Evolutionary conservation across 768 basidiomycete species (phyloP), one percentile per base, ranked within the genome.

Genomic region (Mycena vulgaris): DNA sequence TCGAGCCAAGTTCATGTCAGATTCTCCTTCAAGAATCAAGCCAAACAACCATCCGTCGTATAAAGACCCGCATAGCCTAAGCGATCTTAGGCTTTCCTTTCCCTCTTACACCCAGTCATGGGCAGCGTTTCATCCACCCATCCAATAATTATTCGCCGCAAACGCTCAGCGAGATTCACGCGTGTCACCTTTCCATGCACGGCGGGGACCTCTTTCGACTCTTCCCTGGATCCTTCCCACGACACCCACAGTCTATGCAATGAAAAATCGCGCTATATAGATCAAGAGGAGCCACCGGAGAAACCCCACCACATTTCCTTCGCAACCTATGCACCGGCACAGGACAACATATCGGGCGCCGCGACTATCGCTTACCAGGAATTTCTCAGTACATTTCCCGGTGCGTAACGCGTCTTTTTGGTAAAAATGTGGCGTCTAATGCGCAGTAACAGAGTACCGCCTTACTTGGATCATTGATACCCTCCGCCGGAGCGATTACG

Each of bases 391-490:
- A 56, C 52, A 23, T 78, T 73, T 53, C 77, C 77, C 23, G 75
- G 77, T 76, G 57, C 31, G 75, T 63, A 17, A 33, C 37, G 9
- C 6, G 16, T 19, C 56, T 47, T 51, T 14, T 35, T 30, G 17
- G 28, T 52, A n/a, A 4, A 14, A 27, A 55, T n/a, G 53, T 37
- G n/a, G 35, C 25, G 11, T 55, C 23, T 63, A 27, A 51, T 31
- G 39, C 35, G 47, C n/a, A 28, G 64, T 59, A 47, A 63, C 83
- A 78, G 90, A 92, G 78, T 94, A 92, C 72, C 85, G 85, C 55
- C 83, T 83, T 19, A 93, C 92, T 9, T 92, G 91, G 89, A 90
- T 90, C 65, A 77, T 94, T 63, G 93, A 94, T 74, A 85, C 88
- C 0, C 85, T 93, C 19, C 88, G 92, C 55, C 83, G 86, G 71